Base-by-base conservation (phyloP, 306 rosid species). In the Glycine latifolia region DNA sequence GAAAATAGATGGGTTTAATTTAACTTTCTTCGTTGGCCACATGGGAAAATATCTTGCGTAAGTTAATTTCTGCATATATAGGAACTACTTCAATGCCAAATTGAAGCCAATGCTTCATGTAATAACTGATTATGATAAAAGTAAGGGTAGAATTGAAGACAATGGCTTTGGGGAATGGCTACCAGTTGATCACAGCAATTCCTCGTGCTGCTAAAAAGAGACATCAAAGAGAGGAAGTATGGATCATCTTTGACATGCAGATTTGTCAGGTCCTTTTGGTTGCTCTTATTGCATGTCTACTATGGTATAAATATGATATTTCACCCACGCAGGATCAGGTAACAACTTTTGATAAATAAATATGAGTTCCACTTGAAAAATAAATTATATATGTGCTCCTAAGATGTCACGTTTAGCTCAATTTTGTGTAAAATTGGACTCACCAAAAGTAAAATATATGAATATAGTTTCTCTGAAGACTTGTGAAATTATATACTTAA, bases 141-240 rank as follows among this genome's bases (percentile, higher is more conserved):
- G 26, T 56, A 52, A 83, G 37, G 84, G 63, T n/a, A 67, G 33
- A 37, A 37, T 37, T 37, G 83, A 83, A 5, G 84, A 83, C 43
- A 86, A 26, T 61, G 79, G 60, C 3, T 79, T 58, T 59, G 85
- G 66, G 3, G 81, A 66, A 20, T 91, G 95, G 92, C 71, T 4
- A 83, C 90, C 10, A 79, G 78, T 50, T 91, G 95, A 92, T 78
- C 81, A 66, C 91, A 91, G 50, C 92, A 91, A 53, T 87, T 89
- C n/a, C 20, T 41, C 14, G 89, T 89, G 35, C 84, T 89, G 17
- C 71, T 88, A 5, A 88, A 72, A 58, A 86, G 91, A 86, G 87
- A 91, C 63, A 16, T 91, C 44, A 88, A 85, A 49, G 91, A 91
- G 80, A 86, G 90, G 54, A 88, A 49, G 66, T 55, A 85, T 33